Evolutionary conservation across 768 basidiomycete species (phyloP), one percentile per base, ranked within the genome.

Genomic region (Termitomyces sp.): DNA sequence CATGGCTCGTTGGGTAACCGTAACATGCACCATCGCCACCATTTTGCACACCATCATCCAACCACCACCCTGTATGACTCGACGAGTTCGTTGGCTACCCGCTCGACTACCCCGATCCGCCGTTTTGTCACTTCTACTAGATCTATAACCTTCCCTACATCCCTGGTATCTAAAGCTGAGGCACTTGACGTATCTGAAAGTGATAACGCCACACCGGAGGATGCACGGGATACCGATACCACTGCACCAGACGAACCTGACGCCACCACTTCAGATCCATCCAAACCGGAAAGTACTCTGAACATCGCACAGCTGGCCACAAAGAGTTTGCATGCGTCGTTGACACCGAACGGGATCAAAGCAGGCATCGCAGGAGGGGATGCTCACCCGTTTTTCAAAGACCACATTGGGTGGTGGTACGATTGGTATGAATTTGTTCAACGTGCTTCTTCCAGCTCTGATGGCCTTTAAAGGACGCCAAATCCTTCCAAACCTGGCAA

Each of bases 321-420:
- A 19, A 53, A 25, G 21, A 47, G 27, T 12, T 50, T 62, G 37
- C 53, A 58, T 9, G 47, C 67, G 1, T 57, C 63, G 1, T 63
- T 75, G 47, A 74, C 71, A 32, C 78, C 78, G 9, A 78, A 76
- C 58, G 71, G 68, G 44, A 75, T 68, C 62, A 79, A 78, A 62
- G 77, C 77, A 4, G 78, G 77, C 23, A 75, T 77, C 25, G 75
- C 78, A 32, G 77, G 75, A 17, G 78, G 77, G 0, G 73, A 79
- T 54, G 72, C 75, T 11, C 74, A 72, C 57, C 61, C 68, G n/a
- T 68, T 59, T 54, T 59, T 78, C 48, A 66, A 73, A 50, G 64
- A 71, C 60, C 73, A 76, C 62, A 74, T 79, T 40, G 77, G 78
- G 16, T 79, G 76, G 76, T 79, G 75, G 75, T 78, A 78, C 54